These are phyloP conservation scores for Hericium alpestre DNA, from an alignment of 768 basidiomycete species.

Conservation along the genomic window DNA sequence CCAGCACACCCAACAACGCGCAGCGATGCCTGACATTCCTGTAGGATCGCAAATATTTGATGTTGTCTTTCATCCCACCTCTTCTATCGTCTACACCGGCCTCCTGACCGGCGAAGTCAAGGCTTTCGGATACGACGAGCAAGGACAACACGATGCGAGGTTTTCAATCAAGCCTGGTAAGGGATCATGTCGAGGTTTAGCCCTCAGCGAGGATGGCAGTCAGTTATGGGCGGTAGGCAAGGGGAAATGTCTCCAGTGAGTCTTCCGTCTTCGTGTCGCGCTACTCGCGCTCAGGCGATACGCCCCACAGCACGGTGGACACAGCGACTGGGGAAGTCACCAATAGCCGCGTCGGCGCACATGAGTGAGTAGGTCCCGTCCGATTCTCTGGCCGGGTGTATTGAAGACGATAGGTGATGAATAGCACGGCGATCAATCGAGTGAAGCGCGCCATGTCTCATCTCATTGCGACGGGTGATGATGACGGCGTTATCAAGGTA, in stretches of 20 bases:
- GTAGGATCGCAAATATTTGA: conserved; percentile 81
- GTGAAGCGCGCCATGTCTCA: conserved; percentile 62
- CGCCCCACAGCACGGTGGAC: conserved; percentile 49
- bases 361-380: conserved; percentile 46
- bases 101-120: conserved; percentile 78
- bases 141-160: conserved; percentile 41
- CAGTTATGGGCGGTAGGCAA: conserved; percentile 75
- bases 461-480: conserved; percentile 79
- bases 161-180: conserved; percentile 71
- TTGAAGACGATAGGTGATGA: conserved; percentile 1
- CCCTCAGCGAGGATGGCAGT: conserved; percentile 55
- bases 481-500: conserved; percentile 90
- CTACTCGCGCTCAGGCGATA: conserved; percentile 1
- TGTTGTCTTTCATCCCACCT: conserved; percentile 72
- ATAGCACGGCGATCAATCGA: conserved; percentile 77
- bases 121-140: conserved; percentile 70
- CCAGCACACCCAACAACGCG: no score
- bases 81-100: conserved; percentile 61
- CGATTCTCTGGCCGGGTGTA: conserved; percentile 15
- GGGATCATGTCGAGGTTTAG: conserved; percentile 70
- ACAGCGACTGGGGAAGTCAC: conserved; percentile 43
- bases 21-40: conserved; percentile 48
- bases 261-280: conserved; percentile 11
- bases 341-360: conserved; percentile 40
- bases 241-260: conserved; percentile 68